These are phyloP conservation scores for Pythium guiyangense DNA, from an alignment of 352 stramenopile species.

Conservation along the genomic window DNA sequence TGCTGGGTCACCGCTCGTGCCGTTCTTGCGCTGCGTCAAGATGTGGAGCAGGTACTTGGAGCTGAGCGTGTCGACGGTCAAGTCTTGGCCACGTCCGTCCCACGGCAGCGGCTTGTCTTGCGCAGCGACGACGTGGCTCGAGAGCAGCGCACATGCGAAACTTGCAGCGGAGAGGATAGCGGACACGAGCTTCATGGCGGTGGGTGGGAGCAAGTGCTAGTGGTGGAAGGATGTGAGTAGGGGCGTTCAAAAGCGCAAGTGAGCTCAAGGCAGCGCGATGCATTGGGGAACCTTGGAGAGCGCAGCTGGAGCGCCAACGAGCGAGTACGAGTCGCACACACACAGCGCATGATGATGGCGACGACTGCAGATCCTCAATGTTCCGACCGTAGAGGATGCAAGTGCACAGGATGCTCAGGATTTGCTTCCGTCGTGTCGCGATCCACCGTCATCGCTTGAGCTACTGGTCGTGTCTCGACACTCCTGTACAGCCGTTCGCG, in stretches of 20 bases:
- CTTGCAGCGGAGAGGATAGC: slow-evolving; percentile 19
- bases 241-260: background rate
- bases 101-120: slow-evolving; percentile 39
- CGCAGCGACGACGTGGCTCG: slow-evolving; percentile 1
- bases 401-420: too few relatives aligned
- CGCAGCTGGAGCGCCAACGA: too few relatives aligned
- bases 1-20: slow-evolving; percentile 27
- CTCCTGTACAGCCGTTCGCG: too few relatives aligned
- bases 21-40: slow-evolving; percentile 49
- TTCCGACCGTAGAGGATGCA: too few relatives aligned
- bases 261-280: too few relatives aligned
- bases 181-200: slow-evolving; percentile 27
- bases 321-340: too few relatives aligned
- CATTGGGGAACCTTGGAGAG: too few relatives aligned
- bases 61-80: slow-evolving; percentile 47
- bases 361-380: too few relatives aligned
- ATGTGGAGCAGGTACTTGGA: slow-evolving; percentile 66
- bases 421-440: too few relatives aligned
- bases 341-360: too few relatives aligned
- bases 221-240: slow-evolving; percentile 1
- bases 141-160: slow-evolving; percentile 18
- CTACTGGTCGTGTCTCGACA: too few relatives aligned
- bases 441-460: too few relatives aligned
- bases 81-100: slow-evolving; percentile 43
- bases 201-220: background rate